Percentiles rank a stretch among this genome's conserved stretches.
These are phyloP conservation scores for Phytophthora uliginosa DNA, from an alignment of 352 stramenopile genomes.

Conservation along the genomic window DNA sequence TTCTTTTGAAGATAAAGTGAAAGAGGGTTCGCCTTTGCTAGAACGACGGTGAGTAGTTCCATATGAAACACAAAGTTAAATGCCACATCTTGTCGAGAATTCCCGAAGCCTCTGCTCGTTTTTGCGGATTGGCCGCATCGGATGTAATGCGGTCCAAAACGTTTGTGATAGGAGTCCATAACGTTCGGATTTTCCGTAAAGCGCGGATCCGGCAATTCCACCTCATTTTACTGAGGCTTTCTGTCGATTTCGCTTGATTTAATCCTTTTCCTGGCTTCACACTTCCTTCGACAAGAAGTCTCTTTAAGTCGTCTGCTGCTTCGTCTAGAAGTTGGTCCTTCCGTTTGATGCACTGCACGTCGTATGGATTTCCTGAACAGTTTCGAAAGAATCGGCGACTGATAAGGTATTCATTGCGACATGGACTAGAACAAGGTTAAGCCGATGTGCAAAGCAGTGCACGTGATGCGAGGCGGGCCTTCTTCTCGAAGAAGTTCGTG, in stretches of 20 bases:
- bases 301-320: neutral
- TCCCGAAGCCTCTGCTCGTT: slow-evolving; percentile 5
- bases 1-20: no score
- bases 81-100: slow-evolving; percentile 3
- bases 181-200: neutral
- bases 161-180: slow-evolving; percentile 1
- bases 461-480: neutral
- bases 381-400: slow-evolving; percentile 11
- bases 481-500: no score
- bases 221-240: slow-evolving; percentile 5
- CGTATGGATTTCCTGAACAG: slow-evolving; percentile 8
- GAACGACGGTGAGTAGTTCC: no score
- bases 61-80: no score
- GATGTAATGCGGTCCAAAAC: neutral
- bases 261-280: neutral
- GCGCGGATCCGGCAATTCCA: slow-evolving; percentile 7
- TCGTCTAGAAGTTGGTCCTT: neutral
- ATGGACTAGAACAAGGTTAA: neutral
- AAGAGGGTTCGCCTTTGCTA: no score
- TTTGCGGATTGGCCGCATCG: slow-evolving; percentile 2
- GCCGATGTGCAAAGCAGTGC: slow-evolving; percentile 14
- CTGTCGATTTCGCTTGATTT: slow-evolving; percentile 1
- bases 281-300: neutral
- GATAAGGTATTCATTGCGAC: slow-evolving; percentile 6
- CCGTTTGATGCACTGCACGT: slow-evolving; percentile 8